A percentile compares a stretch with the other conserved stretches of the same genome.
These are phyloP conservation scores for Pythium phragmitis DNA, from an alignment of 352 stramenopile species.

Conservation along the genomic window DNA sequence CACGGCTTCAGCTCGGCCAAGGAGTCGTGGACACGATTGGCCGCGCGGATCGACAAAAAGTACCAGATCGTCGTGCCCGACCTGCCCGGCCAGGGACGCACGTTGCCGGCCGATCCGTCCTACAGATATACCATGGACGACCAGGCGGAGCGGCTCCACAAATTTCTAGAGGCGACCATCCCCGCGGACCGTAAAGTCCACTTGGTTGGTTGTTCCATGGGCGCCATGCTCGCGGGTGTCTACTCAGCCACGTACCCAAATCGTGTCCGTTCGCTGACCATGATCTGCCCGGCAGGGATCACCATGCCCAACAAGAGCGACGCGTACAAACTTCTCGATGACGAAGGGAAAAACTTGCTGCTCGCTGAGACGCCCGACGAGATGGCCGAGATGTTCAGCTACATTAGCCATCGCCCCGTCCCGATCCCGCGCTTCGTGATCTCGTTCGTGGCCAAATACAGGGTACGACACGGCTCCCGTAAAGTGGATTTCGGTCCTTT, in stretches of 20 bases:
- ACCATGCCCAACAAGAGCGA: conserved; percentile 66
- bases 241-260: conserved; percentile 65
- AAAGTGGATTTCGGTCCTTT: background rate
- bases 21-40: conserved; percentile 61
- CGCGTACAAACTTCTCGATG: conserved; percentile 51
- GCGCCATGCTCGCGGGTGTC: conserved; percentile 70
- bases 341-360: conserved; percentile 56
- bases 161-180: conserved; percentile 56
- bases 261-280: conserved; percentile 55
- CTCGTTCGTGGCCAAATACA: conserved; percentile 30
- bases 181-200: conserved; percentile 58
- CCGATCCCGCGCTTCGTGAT: conserved; percentile 40
- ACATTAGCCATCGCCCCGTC: conserved; percentile 36
- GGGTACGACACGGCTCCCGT: background rate
- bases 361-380: conserved; percentile 59
- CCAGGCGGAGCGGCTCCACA: conserved; percentile 53
- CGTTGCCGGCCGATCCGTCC: conserved; percentile 43
- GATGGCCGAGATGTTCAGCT: conserved; percentile 51
- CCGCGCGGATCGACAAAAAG: conserved; percentile 45
- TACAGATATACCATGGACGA: conserved; percentile 51
- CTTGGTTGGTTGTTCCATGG: conserved; percentile 74
- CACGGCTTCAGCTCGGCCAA: conserved; percentile 76
- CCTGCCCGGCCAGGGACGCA: conserved; percentile 64
- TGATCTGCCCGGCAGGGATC: conserved; percentile 74
- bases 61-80: conserved; percentile 67